Conservation (phyloP, 306 rosid genomes). For the Canavalia ensiformis region DNA sequence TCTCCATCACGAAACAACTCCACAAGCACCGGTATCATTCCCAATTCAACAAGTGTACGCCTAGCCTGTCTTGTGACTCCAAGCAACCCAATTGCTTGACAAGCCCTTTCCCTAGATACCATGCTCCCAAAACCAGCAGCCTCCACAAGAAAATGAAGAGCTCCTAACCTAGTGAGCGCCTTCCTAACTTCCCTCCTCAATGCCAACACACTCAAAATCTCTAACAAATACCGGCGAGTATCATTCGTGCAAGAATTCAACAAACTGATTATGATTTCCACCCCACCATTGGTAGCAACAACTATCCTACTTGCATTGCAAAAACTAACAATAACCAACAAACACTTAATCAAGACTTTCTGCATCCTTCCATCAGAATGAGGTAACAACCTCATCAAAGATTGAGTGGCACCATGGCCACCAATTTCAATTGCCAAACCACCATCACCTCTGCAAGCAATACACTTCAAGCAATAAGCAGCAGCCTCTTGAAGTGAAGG, state of each 20-base stretch:
- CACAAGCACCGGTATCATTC: conserved; percentile 55
- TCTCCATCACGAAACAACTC: conserved; percentile 58
- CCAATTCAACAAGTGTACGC: conserved; percentile 53
- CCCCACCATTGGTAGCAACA: conserved; percentile 52
- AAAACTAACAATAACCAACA: conserved; percentile 55
- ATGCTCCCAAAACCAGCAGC: conserved; percentile 60
- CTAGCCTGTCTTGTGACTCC: conserved; percentile 48
- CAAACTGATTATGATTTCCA: conserved; percentile 47
- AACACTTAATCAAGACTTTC: conserved; percentile 48
- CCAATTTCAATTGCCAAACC: conserved; percentile 51
- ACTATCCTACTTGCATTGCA: conserved; percentile 45
- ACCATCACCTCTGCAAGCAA: conserved; percentile 56
- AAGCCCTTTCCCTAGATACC: conserved; percentile 67
- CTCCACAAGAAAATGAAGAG: conserved; percentile 57
- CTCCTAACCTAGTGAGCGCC: conserved; percentile 44
- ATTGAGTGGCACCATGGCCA: conserved; percentile 41
- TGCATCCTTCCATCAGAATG: conserved; percentile 48
- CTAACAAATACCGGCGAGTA: conserved; percentile 51
- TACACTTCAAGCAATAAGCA: conserved; percentile 61
- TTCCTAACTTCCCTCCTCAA: conserved; percentile 58
- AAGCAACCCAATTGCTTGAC: conserved; percentile 58
- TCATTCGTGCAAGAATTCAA: conserved; percentile 38
- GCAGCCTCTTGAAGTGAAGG: conserved; percentile 55
- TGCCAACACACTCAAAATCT: conserved; percentile 59
- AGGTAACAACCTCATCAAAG: conserved; percentile 53